A percentile compares a stretch with the other conserved stretches of the same genome.
These are phyloP conservation scores for Candida cerambycidarum DNA, from an alignment of 805 yeast species.

Conservation along the genomic window DNA sequence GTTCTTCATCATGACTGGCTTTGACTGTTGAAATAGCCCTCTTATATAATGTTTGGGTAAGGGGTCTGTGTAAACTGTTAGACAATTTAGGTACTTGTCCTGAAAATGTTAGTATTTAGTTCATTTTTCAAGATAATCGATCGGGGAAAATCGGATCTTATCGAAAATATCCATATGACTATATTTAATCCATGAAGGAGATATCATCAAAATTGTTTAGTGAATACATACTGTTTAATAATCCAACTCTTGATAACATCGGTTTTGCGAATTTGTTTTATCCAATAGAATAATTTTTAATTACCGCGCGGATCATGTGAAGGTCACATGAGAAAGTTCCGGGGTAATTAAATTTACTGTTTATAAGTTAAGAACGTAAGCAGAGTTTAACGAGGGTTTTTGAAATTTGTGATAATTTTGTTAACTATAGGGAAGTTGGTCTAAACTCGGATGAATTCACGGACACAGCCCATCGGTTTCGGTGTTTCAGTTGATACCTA, in stretches of 20 bases:
- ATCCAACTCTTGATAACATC: conserved; percentile 35
- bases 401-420: no score
- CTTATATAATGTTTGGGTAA: conserved; percentile 5
- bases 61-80: conserved; percentile 4
- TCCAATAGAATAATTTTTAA: conserved; percentile 14
- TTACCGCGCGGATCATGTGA: conserved; percentile 9
- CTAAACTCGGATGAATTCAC: no score
- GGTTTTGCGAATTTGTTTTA: conserved; percentile 5
- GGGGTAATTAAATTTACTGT: neutral
- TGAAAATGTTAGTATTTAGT: neutral
- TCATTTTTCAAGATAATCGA: neutral
- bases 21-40: conserved; percentile 27
- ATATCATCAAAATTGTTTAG: neutral
- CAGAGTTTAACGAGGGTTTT: no score
- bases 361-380: neutral
- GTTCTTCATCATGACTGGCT: conserved; percentile 62
- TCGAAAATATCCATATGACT: neutral
- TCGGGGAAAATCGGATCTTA: conserved; percentile 1
- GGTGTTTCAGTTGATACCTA: no score
- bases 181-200: no score
- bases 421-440: no score
- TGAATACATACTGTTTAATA: conserved; percentile 18
- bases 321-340: conserved; percentile 1
- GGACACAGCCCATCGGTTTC: no score
- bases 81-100: conserved; percentile 7